These are phyloP conservation scores for Saccharum hybrid DNA, from an alignment of 202 grass and related monocot species.

Conservation along the genomic window DNA sequence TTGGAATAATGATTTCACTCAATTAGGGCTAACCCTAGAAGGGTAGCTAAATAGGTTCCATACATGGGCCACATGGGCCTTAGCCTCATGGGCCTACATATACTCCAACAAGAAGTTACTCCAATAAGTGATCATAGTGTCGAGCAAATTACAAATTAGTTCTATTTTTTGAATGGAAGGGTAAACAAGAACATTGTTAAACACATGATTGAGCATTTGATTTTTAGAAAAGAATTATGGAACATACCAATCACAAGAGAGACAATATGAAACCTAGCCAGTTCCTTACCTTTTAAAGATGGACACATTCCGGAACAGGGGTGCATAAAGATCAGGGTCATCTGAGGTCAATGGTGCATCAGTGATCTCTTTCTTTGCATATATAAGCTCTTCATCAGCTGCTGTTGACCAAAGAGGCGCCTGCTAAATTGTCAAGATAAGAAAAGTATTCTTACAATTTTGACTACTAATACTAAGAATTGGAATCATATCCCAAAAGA, in stretches of 20 bases:
- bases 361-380: conserved; percentile 71
- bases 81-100: too few relatives aligned
- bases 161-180: background rate
- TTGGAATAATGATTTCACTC: too few relatives aligned
- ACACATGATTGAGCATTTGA: background rate
- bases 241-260: background rate
- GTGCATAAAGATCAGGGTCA: conserved; percentile 71
- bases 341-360: conserved; percentile 49
- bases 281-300: conserved; percentile 67
- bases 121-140: background rate
- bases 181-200: background rate
- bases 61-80: too few relatives aligned
- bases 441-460: conserved; percentile 21
- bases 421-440: conserved; percentile 47
- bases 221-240: background rate
- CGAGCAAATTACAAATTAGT: conserved; percentile 18
- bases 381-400: conserved; percentile 76
- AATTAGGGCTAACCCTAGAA: too few relatives aligned
- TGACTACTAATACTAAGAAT: background rate
- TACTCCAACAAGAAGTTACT: too few relatives aligned
- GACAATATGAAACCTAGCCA: conserved; percentile 22
- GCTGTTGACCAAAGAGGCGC: conserved; percentile 62
- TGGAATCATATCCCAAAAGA: background rate
- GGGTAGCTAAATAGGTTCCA: too few relatives aligned
- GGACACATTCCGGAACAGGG: conserved; percentile 68